Base-by-base conservation (phyloP, 1,139 yeast genomes). In the Geotrichum phurueaensis region DNA sequence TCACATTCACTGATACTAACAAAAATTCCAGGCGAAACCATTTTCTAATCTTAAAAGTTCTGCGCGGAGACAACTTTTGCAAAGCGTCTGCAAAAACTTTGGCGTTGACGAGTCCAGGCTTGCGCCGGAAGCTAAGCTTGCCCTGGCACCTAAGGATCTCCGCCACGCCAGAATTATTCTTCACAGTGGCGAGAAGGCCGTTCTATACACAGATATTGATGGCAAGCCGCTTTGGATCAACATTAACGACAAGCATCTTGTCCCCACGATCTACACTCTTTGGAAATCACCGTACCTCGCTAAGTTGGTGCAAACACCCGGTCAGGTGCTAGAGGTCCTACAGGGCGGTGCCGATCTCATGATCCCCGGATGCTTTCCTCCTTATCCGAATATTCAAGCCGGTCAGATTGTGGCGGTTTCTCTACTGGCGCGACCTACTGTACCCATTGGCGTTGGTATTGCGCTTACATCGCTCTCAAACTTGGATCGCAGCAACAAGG, bases 281-380 rank as follows among this genome's bases (percentile, higher is more conserved):
- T 89, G 96, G 96, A 78, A 79, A 39, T 79, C 82, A 52, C 91
- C 94, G 0, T 81, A 75, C 63, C 62, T 90, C 10, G 67, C 89
- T 31, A 96, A 96, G 0, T 70, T 79, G 1, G 81, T 92, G 2
- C 73, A 76, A 60, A 92, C 97, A 0, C 94, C 89, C 70, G 83
- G 83, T 13, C 83, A 81, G 67, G 97, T 94, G 1, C 79, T 92
- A 22, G 82, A 82, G 60, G 76, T 78, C 20, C 74, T 91, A 33
- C 76, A 79, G 47, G 84, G 82, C 63, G 97, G 97, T 9, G 97
- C 98, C 0, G 87, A 92, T 71, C 78, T 94, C 67, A 92, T 94
- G 97, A 78, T 89, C 45, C 95, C 96, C 0, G 99, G 99, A 0
- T 84, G 94, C 2, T 78, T 88, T 6, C 88, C 90, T 0, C 96